Conservation (phyloP, 2,329 filamentous ascomycete species). For the Claviceps sorghi region DNA sequence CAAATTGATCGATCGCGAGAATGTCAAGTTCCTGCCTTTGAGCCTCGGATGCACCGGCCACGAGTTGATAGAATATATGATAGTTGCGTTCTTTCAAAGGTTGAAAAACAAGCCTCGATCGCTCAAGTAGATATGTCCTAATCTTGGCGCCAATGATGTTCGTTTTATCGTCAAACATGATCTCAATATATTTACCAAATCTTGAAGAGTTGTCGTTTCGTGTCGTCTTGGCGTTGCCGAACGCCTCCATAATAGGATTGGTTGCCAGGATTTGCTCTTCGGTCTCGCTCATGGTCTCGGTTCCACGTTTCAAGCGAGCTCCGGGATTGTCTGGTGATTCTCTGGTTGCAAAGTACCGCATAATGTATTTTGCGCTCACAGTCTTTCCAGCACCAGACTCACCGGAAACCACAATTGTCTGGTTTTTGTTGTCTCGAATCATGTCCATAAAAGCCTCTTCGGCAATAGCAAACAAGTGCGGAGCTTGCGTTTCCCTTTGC, state of each 20-base stretch:
- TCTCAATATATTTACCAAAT: constrained; percentile 99
- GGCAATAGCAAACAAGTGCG: constrained; percentile 95
- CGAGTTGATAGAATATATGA: constrained; percentile 96
- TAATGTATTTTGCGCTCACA: constrained; percentile 98
- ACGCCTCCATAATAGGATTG: constrained; percentile 99
- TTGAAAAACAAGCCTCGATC: constrained; percentile 92
- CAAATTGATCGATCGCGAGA: constrained; percentile 74
- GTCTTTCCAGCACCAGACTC: constrained; percentile 98
- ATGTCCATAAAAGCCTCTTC: constrained; percentile 99
- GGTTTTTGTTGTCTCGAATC: constrained; percentile 88
- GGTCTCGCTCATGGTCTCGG: constrained; percentile 84
- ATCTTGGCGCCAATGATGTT: constrained; percentile 98
- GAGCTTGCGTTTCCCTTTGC: constrained; percentile 89
- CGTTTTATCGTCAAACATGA: constrained; percentile 91
- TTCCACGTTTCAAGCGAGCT: constrained; percentile 58
- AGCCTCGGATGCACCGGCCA: constrained; percentile 76
- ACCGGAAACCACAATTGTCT: constrained; percentile 97
- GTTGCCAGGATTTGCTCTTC: constrained; percentile 97
- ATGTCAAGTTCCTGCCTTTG: constrained; percentile 70
- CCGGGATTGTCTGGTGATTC: constrained; percentile 82
- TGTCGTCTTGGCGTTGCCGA: constrained; percentile 99
- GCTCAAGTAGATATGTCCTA: constrained; percentile 85
- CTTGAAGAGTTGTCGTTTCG: constrained; percentile 97
- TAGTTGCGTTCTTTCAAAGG: constrained; percentile 97
- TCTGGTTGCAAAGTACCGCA: constrained; percentile 97